Conservation (phyloP, 2,329 filamentous ascomycete species). For the Stemphylium lycopersici region DNA sequence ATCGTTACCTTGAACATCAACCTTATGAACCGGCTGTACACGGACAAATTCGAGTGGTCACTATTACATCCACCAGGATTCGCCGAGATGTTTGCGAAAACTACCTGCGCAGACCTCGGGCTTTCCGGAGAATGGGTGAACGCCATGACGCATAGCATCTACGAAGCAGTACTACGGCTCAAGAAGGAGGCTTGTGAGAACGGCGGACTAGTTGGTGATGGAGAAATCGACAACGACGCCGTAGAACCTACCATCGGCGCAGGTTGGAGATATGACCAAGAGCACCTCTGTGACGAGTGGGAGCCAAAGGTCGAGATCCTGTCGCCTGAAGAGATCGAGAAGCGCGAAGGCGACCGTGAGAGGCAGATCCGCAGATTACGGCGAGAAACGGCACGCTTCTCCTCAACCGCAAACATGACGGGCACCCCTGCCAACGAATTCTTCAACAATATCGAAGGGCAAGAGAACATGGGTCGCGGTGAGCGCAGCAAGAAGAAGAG, state of each 20-base stretch:
- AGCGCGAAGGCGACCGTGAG: constrained; percentile 92
- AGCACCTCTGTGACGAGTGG: constrained; percentile 71
- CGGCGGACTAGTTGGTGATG: constrained; percentile 76
- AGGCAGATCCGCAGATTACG: constrained; percentile 84
- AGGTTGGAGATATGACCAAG: constrained; percentile 94
- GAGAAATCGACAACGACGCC: constrained; percentile 87
- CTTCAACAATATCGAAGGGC: constrained; percentile 61
- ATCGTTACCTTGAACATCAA: constrained; percentile 92
- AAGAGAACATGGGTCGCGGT: constrained; percentile 86
- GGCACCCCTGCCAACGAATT: constrained; percentile 70
- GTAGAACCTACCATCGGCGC: constrained; percentile 76
- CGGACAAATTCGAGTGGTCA: constrained; percentile 98
- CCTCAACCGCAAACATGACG: constrained; percentile 80
- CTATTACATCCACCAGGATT: constrained; percentile 89
- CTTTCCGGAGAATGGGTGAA: constrained; percentile 92
- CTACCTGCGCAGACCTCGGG: constrained; percentile 91
- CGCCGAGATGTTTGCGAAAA: constrained; percentile 88
- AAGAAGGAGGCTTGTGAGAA: constrained; percentile 98
- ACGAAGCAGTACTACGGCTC: constrained; percentile 87
- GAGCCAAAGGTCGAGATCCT: constrained; percentile 63
- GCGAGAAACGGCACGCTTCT: constrained; percentile 90
- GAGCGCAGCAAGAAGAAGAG: constrained; percentile 96
- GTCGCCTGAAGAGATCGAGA: constrained; percentile 96
- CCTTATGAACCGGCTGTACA: constrained; percentile 87
- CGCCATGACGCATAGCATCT: constrained; percentile 93